Evolutionary conservation across 1,139 yeast species (phyloP), one percentile per base, ranked within the genome.

Genomic region (Suhomyces terraborum): DNA sequence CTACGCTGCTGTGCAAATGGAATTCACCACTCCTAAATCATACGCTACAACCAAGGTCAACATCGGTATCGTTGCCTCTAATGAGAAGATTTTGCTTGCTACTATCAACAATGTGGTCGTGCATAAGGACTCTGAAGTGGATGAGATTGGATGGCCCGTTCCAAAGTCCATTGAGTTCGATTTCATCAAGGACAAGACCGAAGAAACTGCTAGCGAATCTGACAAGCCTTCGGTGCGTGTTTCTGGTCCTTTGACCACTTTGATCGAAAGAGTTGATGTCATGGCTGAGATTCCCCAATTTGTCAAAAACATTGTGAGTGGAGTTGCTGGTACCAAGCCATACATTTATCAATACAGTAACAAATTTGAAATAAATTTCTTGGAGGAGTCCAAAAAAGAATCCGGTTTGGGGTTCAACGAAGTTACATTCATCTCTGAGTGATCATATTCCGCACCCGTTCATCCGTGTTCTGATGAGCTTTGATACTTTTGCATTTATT

Each of bases 231-330:
- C 58, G 20, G 80, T 75, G 30, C 58, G 59, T 12, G 76, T 83
- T 25, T 59, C 58, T 30, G 91, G 89, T 43, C 67, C 71, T 12
- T 73, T 91, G 52, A 62, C 62, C 17, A 66, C 74, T 38, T 67
- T 87, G 53, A 82, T 88, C 40, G 97, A 88, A 68, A 81, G 98
- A 59, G 91, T 93, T 43, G 98, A 93, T 66, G 98, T 93, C 47
- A 89, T 93, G 97, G 89, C 93, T 32, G 98, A 93, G 69, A 84
- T 93, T 47, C 98, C 98, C 32, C 84, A 80, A 52, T 89, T 93
- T 66, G 95, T 93, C 51, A 93, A 93, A 67, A 86, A 84, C 55
- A 87, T 93, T 47, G 98, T 88, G 32, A 82, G 91, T 50, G 96
- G 96, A 46, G 94, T 91, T 43, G 93, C 95, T 10, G 98, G 98